Base-by-base conservation (phyloP, 805 yeast species). In the Candida dajiaensis region DNA sequence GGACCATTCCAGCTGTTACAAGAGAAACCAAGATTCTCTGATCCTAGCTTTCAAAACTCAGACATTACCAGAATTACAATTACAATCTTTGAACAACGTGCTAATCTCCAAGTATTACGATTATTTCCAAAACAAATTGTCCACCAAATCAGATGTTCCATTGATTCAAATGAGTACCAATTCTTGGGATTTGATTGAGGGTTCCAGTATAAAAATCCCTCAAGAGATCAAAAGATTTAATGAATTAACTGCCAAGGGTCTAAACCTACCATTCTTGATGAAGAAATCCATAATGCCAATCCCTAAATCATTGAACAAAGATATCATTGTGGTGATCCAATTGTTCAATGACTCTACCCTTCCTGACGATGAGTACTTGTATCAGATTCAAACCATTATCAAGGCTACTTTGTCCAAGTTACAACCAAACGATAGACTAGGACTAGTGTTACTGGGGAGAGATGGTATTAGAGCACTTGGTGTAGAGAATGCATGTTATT, bases 131-230 rank as follows among this genome's bases (percentile, higher is more conserved):
- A 46, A 40, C 28, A 50, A 48, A n/a, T 26, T 49, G 10, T n/a
- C n/a, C n/a, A 47, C 41, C 15, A 45, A 45, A 13, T 15, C 20
- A 33, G 46, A 19, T 16, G 44, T 66, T 8, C 68, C 76, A 5
- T 51, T 77, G 22, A 65, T 67, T 28, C 79, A 77, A 54, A 59
- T 78, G 50, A 73, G 84, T 1, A 67, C 74, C 1, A 80, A 73
- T 50, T 72, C 73, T 1, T 76, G 84, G 80, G 58, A 57, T 10
- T 51, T 73, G 10, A 55, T 77, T 8, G 59, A 67, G 10, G 58
- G 62, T 39, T 42, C 55, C 13, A 45, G 56, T 13, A 48, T 65
- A 8, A 36, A 47, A 15, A 53, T 74, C 2, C 80, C 80, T 1
- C 50, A 53, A 4, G 74, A 71, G 40, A 67, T 74, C 3, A 52